These are phyloP conservation scores for Antitrichia curtipendula DNA, from an alignment of 225 moss, liverwort and hornwort species.

Conservation along the genomic window DNA sequence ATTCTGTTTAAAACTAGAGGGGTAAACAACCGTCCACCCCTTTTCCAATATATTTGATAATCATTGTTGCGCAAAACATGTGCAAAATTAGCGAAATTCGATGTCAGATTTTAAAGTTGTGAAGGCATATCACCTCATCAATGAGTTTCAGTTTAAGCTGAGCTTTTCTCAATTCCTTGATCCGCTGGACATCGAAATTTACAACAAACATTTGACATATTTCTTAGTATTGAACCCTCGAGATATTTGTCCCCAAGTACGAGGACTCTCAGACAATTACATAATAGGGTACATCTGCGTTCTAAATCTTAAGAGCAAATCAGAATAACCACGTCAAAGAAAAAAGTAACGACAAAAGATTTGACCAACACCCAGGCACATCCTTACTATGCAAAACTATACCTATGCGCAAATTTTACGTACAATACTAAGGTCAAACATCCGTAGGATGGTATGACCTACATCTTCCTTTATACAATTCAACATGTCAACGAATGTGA, in stretches of 20 bases:
- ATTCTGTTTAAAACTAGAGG: neutral
- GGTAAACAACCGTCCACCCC: too few relatives aligned
- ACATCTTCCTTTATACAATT: neutral
- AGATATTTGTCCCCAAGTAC: neutral
- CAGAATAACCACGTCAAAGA: neutral
- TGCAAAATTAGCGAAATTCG: neutral
- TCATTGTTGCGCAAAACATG: neutral
- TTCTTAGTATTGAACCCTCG: neutral
- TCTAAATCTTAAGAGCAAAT: neutral
- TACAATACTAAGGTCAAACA: neutral
- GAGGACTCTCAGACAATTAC: neutral
- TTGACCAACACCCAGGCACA: neutral
- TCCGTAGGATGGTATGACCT: neutral
- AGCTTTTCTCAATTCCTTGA: slow-evolving; percentile 60
- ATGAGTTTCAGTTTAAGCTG: slow-evolving; percentile 75
- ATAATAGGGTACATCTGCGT: neutral
- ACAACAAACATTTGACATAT: neutral
- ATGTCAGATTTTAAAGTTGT: neutral
- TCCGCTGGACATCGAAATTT: slow-evolving; percentile 46
- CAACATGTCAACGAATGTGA: neutral
- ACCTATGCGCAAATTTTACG: too few relatives aligned
- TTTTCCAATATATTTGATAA: neutral
- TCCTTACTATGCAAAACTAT: neutral
- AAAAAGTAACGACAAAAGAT: neutral
- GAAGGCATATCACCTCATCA: slow-evolving; percentile 59